Evolutionary conservation across 2,329 filamentous ascomycete species (phyloP).

Genomic region (Exserohilum rostratum): DNA sequence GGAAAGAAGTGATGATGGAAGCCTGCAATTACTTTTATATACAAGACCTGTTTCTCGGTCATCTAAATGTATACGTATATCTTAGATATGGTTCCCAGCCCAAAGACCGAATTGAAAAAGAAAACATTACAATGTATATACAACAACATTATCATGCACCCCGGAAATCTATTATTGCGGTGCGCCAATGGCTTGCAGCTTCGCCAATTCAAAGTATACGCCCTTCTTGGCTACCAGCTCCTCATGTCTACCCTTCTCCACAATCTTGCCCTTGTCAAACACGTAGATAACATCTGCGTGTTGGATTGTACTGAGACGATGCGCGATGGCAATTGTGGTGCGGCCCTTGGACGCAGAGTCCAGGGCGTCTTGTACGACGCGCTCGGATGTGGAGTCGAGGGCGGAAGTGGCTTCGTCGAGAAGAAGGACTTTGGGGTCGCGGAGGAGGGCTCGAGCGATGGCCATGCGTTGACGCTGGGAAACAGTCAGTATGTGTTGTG

Average conservation of each 20-base stretch:
- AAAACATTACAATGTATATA: slow-evolving; percentile 9
- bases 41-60: too few species aligned
- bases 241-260: slow-evolving; percentile 84
- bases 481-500: not conserved
- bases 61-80: slow-evolving; percentile 1
- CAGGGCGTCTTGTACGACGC: slow-evolving; percentile 79
- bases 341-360: slow-evolving; percentile 83
- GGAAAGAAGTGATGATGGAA: not conserved
- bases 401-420: slow-evolving; percentile 49
- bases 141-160: not conserved
- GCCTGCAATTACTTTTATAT: not conserved
- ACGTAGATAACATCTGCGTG: slow-evolving; percentile 95
- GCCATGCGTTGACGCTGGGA: slow-evolving; percentile 88
- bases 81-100: slow-evolving; percentile 2
- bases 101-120: not conserved
- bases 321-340: slow-evolving; percentile 94
- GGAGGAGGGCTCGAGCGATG: slow-evolving; percentile 89
- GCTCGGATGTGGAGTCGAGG: slow-evolving; percentile 59
- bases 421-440: slow-evolving; percentile 82
- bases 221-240: slow-evolving; percentile 51
- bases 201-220: slow-evolving; percentile 49
- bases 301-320: slow-evolving; percentile 89
- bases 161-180: slow-evolving; percentile 27
- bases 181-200: slow-evolving; percentile 45
- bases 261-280: slow-evolving; percentile 87